Conservation (phyloP, 2,329 filamentous ascomycete species). For the Talaromyces sp. region DNA sequence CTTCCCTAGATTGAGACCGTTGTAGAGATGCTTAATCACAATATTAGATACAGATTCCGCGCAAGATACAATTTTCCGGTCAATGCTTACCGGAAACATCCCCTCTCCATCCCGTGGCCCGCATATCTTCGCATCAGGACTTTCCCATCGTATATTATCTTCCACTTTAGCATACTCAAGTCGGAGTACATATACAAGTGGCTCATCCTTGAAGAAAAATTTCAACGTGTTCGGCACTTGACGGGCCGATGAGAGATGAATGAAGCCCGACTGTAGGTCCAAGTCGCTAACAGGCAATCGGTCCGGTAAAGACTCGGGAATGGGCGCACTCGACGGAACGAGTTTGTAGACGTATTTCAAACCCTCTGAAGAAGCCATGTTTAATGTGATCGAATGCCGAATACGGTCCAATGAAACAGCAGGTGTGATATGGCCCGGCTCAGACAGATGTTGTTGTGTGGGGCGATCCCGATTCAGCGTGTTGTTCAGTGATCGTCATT, state of each 20-base stretch:
- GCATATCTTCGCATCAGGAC: constrained; percentile 33
- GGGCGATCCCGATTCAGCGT: neutral
- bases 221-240: constrained; percentile 37
- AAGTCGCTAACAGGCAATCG: constrained; percentile 33
- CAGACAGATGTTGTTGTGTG: neutral
- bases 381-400: neutral
- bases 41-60: neutral
- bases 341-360: constrained; percentile 37
- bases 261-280: constrained; percentile 32
- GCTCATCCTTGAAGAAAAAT: constrained; percentile 34
- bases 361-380: constrained; percentile 13
- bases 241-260: constrained; percentile 35
- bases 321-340: constrained; percentile 30
- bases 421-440: neutral
- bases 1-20: constrained; percentile 33
- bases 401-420: too few relatives aligned
- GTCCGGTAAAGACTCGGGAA: constrained; percentile 34
- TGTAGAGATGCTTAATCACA: constrained; percentile 33
- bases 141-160: constrained; percentile 33
- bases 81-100: constrained; percentile 34
- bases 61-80: neutral
- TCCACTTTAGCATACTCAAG: constrained; percentile 29
- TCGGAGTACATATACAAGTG: constrained; percentile 34
- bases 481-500: neutral
- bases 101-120: constrained; percentile 34